phyloP scores from a whole-genome alignment of 2,329 filamentous ascomycete species.

The Lachnellula suecica region DNA sequence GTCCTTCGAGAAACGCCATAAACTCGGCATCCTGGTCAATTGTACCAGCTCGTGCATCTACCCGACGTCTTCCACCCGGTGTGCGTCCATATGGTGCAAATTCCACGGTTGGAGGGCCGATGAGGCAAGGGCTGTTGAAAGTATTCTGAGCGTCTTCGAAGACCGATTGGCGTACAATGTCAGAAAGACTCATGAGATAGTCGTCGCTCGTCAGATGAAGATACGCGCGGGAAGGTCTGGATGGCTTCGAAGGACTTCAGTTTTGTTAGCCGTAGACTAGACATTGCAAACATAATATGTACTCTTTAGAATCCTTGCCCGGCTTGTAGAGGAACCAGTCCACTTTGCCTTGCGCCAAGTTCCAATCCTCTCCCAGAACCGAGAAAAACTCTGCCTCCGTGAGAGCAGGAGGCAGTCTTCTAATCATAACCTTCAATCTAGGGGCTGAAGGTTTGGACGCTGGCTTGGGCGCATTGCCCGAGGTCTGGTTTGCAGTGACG shows the following conservation, averaged over 20 bases:
- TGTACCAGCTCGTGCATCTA: slow-evolving; percentile 84
- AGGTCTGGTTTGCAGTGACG: slow-evolving; percentile 44
- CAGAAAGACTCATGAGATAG: slow-evolving; percentile 65
- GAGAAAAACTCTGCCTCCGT: slow-evolving; percentile 74
- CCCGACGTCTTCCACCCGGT: slow-evolving; percentile 70
- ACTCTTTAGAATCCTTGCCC: slow-evolving; percentile 85
- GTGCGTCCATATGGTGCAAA: slow-evolving; percentile 82
- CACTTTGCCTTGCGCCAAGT: slow-evolving; percentile 73
- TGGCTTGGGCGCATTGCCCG: slow-evolving; percentile 40
- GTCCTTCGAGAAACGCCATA: slow-evolving; percentile 83
- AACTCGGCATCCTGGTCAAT: slow-evolving; percentile 98
- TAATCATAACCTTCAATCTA: slow-evolving; percentile 80
- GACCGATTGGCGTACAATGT: slow-evolving; percentile 63
- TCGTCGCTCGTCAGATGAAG: slow-evolving; percentile 75
- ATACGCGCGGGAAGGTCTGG: slow-evolving; percentile 77
- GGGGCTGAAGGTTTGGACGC: slow-evolving; percentile 44
- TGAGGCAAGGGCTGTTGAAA: slow-evolving; percentile 66
- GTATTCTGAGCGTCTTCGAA: slow-evolving; percentile 85
- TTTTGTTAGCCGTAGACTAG: slow-evolving; percentile 7
- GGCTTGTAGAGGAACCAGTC: slow-evolving; percentile 77
- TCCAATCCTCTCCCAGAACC: slow-evolving; percentile 79
- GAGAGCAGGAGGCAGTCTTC: slow-evolving; percentile 82
- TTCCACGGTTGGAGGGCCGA: slow-evolving; percentile 78
- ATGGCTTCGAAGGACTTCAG: slow-evolving; percentile 76
- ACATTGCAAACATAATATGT: slow-evolving; percentile 34